Base-by-base conservation (phyloP, 2,329 filamentous ascomycete genomes). In the Colletotrichum sublineola region DNA sequence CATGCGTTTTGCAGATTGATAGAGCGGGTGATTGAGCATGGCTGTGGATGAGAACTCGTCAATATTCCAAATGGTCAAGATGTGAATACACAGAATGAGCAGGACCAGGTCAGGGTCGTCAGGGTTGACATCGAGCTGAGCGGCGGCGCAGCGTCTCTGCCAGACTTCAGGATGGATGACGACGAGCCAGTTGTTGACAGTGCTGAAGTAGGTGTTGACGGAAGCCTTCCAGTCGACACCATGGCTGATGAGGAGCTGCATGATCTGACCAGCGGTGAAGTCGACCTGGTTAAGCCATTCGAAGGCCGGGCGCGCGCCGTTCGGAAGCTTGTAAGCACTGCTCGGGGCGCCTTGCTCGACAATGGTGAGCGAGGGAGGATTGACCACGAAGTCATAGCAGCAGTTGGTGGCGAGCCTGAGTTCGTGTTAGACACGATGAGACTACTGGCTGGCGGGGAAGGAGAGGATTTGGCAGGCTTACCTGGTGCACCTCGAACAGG, bases 11-110 rank as follows among this genome's bases (percentile, higher is more conserved):
- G 80, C 80, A 18, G 80, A 79, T 14, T 81, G 76, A 63, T 85
- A 85, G 31, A 81, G 79, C 14, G 80, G 79, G 65, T 81, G 78
- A 60, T 81, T 78, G 63, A 85, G 82, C 80, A 85, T 84, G 57
- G 80, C 79, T 40, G 81, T 82, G 38, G 79, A 77, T n/a, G 83
- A 81, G 74, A 78, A 77, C 29, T 84, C 81, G 57, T 79, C 77
- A 15, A 56, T 63, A 14, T 73, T 73, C 65, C 80, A 81, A 57
- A 80, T 77, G 20, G 83, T 82, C 29, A 78, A 80, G 24, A 85
- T 80, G 67, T 84, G 81, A 81, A 85, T 85, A 65, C 82, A 82
- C 33, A 84, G 80, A 36, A 85, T 76, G 55, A 85, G 78, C 36
- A 85, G 77, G 31, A 83, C 84, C 24, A 82, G 63, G 20, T 80